Percentiles rank a stretch among this genome's conserved stretches.
Conservation (phyloP, 371 early-diverging fungal species). For the Batkoa obscura region DNA sequence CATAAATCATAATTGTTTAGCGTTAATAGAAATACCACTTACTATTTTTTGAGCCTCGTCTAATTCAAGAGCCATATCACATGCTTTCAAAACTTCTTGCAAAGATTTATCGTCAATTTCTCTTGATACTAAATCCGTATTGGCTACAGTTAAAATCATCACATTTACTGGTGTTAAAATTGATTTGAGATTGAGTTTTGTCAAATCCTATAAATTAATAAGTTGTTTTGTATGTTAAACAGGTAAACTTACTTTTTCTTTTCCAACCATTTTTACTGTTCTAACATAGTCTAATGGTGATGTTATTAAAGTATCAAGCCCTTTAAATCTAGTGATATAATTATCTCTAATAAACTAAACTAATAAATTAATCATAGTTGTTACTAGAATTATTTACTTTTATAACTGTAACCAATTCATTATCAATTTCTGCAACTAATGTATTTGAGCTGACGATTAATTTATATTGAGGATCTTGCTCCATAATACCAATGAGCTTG, state of each 20-base stretch:
- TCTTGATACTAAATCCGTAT: constrained; percentile 59
- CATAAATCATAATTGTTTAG: neutral
- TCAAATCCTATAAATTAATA: constrained; percentile 22
- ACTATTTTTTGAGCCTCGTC: constrained; percentile 44
- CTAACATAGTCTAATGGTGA: constrained; percentile 78
- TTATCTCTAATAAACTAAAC: constrained; percentile 70
- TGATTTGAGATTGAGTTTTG: constrained; percentile 45
- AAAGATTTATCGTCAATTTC: constrained; percentile 37
- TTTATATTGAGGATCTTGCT: constrained; percentile 73
- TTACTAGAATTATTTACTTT: constrained; percentile 27
- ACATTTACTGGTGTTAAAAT: constrained; percentile 67
- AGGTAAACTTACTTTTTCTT: constrained; percentile 24
- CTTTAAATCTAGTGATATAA: constrained; percentile 75
- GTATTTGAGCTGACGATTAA: constrained; percentile 76
- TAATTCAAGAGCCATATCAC: constrained; percentile 56
- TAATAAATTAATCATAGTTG: neutral
- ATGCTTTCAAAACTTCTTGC: constrained; percentile 51
- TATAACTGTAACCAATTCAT: constrained; percentile 68
- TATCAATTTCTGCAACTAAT: constrained; percentile 66
- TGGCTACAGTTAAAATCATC: constrained; percentile 84
- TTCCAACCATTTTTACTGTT: constrained; percentile 70
- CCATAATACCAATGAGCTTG: constrained; percentile 37
- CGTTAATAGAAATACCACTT: constrained; percentile 4
- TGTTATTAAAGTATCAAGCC: constrained; percentile 69
- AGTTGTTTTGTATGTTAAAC: neutral